A percentile compares a stretch with the other conserved stretches of the same genome.
These are phyloP conservation scores for Zygotorulaspora danielsina DNA, from an alignment of 805 yeast species.

Conservation along the genomic window DNA sequence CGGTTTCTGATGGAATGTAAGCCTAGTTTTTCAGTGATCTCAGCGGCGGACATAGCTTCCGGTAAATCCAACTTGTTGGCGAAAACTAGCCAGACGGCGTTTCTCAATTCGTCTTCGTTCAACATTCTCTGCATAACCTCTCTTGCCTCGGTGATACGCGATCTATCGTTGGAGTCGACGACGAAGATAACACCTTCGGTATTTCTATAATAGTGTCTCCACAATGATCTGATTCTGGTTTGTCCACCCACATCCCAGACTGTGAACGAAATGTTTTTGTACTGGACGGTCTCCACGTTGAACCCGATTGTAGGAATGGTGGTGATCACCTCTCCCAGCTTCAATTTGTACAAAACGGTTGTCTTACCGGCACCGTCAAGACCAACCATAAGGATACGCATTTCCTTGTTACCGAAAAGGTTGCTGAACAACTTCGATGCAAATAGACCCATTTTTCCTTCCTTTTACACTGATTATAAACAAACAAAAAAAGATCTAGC, in stretches of 20 bases:
- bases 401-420: slow-evolving; percentile 95
- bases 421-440: slow-evolving; percentile 90
- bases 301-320: slow-evolving; percentile 96
- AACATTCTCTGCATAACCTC: slow-evolving; percentile 98
- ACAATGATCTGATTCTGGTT: slow-evolving; percentile 95
- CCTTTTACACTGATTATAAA: not conserved
- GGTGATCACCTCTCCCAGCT: slow-evolving; percentile 92
- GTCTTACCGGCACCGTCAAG: slow-evolving; percentile 98
- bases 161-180: slow-evolving; percentile 96
- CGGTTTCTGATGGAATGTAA: slow-evolving; percentile 96
- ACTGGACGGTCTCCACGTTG: slow-evolving; percentile 96
- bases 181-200: slow-evolving; percentile 98
- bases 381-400: slow-evolving; percentile 98
- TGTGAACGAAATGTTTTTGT: slow-evolving; percentile 92
- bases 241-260: slow-evolving; percentile 99
- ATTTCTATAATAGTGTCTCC: slow-evolving; percentile 99
- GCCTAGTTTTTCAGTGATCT: slow-evolving; percentile 94
- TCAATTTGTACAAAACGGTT: slow-evolving; percentile 90
- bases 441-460: slow-evolving; percentile 78
- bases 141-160: slow-evolving; percentile 95
- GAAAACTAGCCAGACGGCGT: slow-evolving; percentile 89
- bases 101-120: slow-evolving; percentile 96
- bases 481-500: slow-evolving; percentile 3
- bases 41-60: slow-evolving; percentile 98
- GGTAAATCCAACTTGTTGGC: slow-evolving; percentile 99